Evolutionary conservation across 495 filamentous ascomycete genomes (phyloP).

Genomic region (Cercophora samala): DNA sequence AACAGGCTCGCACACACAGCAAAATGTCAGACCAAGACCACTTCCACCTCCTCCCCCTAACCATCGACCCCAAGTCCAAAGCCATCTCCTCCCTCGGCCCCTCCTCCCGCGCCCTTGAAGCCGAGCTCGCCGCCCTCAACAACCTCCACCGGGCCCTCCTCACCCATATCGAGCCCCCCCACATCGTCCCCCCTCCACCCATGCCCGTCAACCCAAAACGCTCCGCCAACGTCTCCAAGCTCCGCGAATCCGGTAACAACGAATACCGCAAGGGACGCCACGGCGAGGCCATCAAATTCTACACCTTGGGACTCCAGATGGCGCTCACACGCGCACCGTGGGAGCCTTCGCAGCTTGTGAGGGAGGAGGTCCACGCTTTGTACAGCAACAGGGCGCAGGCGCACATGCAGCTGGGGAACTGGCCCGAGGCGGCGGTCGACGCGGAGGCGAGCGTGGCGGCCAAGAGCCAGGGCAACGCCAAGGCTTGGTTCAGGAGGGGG

Average conservation of each 20-base stretch:
- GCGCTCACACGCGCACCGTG: constrained; percentile 74
- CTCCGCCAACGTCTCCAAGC: constrained; percentile 77
- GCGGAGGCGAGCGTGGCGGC: constrained; percentile 86
- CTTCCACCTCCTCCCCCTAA: constrained; percentile 78
- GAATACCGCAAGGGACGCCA: constrained; percentile 73
- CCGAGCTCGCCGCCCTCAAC: constrained; percentile 71
- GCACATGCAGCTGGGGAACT: constrained; percentile 71
- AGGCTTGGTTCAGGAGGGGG: constrained; percentile 88
- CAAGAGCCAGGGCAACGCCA: constrained; percentile 80
- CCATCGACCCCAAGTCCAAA: constrained; percentile 76
- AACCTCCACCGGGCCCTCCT: constrained; percentile 68
- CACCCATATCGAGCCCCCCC: constrained; percentile 48
- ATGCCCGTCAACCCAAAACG: constrained; percentile 83
- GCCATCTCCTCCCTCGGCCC: constrained; percentile 43
- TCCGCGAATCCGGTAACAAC: constrained; percentile 81
- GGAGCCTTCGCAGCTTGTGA: constrained; percentile 77
- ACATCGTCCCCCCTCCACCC: constrained; percentile 66
- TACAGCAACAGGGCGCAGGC: constrained; percentile 89
- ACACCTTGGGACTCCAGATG: constrained; percentile 83
- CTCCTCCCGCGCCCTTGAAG: constrained; percentile 46
- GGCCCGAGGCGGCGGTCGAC: constrained; percentile 79
- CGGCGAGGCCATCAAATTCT: constrained; percentile 73
- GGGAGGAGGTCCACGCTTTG: constrained; percentile 76
- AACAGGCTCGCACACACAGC: too few species aligned
- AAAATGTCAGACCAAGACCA: constrained; percentile 64